phyloP scores from a whole-genome alignment of 2,329 filamentous ascomycete species.

The Cladosporium sp. region DNA sequence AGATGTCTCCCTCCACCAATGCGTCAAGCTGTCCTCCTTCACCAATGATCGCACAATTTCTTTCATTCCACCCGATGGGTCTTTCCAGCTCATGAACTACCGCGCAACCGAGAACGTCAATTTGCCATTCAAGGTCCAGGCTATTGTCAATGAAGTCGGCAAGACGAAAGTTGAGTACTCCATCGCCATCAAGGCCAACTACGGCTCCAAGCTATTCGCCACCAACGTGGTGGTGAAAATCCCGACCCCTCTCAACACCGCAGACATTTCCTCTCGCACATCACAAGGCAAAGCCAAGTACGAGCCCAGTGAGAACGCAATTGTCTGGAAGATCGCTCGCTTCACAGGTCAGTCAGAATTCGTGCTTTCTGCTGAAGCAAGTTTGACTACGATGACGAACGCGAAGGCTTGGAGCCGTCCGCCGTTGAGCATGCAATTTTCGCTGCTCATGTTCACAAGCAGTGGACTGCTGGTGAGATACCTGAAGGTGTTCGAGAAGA shows the following conservation, averaged over 20 bases:
- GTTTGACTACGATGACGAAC: conserved; percentile 93
- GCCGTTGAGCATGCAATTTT: conserved; percentile 87
- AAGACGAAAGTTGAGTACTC: conserved; percentile 98
- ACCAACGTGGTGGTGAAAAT: conserved; percentile 94
- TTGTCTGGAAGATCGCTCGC: conserved; percentile 98
- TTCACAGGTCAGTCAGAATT: conserved; percentile 98
- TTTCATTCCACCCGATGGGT: conserved; percentile 93
- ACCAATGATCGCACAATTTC: conserved; percentile 95
- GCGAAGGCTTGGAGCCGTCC: conserved; percentile 96
- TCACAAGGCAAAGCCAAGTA: conserved; percentile 98
- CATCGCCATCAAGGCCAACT: conserved; percentile 95
- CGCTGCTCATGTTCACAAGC: conserved; percentile 95
- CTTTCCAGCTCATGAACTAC: conserved; percentile 98
- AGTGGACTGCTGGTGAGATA: conserved; percentile 89
- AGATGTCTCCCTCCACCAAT: conserved; percentile 98
- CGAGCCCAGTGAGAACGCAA: conserved; percentile 95
- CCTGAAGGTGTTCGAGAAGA: conserved; percentile 98
- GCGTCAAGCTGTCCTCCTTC: conserved; percentile 95
- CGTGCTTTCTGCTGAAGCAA: conserved; percentile 88
- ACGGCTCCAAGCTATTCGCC: conserved; percentile 90
- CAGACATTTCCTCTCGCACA: conserved; percentile 85
- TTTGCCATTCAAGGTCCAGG: conserved; percentile 96
- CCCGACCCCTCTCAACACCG: conserved; percentile 93
- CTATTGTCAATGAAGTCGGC: conserved; percentile 95
- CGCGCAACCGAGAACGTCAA: conserved; percentile 98